These are phyloP conservation scores for Vanderwaltozyma verrucispora DNA, from an alignment of 805 yeast genomes.

Conservation along the genomic window DNA sequence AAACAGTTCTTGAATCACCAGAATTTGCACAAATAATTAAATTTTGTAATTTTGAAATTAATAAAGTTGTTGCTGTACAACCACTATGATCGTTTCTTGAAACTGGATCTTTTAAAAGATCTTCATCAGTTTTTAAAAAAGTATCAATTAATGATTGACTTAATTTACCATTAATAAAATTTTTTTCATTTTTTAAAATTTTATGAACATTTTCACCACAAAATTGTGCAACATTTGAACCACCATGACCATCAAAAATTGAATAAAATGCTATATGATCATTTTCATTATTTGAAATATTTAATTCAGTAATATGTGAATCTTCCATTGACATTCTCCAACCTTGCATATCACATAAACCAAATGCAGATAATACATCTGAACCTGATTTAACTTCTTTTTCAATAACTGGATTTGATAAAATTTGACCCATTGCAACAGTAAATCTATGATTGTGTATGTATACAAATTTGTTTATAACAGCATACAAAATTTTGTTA, in stretches of 20 bases:
- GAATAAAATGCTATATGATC: conserved; percentile 75
- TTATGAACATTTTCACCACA: conserved; percentile 72
- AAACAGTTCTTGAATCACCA: conserved; percentile 91
- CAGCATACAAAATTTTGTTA: no score
- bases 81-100: conserved; percentile 83
- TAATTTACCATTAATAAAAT: conserved; percentile 42
- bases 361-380: conserved; percentile 65
- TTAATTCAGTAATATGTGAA: conserved; percentile 57
- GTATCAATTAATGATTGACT: conserved; percentile 72
- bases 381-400: conserved; percentile 59
- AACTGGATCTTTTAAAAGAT: conserved; percentile 58
- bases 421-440: conserved; percentile 83
- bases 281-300: conserved; percentile 9
- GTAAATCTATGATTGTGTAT: background rate
- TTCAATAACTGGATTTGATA: conserved; percentile 81
- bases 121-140: conserved; percentile 75
- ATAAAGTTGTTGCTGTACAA: conserved; percentile 88
- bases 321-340: conserved; percentile 99
- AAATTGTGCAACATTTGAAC: conserved; percentile 80
- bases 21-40: conserved; percentile 76
- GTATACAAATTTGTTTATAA: background rate
- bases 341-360: conserved; percentile 95
- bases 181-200: conserved; percentile 51
- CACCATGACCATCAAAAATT: conserved; percentile 97
- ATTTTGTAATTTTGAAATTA: conserved; percentile 45